Evolutionary conservation across 2,329 filamentous ascomycete species (phyloP), one percentile per base, ranked within the genome.

Genomic region (Alternaria incomplexa): DNA sequence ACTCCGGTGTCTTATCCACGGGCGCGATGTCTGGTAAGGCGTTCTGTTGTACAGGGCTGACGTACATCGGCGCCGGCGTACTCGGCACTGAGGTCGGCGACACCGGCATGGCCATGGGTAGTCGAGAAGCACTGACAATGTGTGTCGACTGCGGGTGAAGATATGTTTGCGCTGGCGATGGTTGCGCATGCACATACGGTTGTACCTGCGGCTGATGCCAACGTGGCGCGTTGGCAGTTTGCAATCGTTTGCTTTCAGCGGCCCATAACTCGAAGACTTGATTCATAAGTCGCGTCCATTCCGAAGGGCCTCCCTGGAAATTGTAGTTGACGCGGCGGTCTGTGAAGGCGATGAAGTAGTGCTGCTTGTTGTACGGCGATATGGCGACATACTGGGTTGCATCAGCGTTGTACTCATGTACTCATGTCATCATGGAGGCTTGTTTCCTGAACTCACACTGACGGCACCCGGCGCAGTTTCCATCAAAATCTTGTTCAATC

Each of bases 251-350:
- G 46, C 72, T 69, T 44, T 77, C 74, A 13, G 64, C 64, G 36
- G 71, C 69, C 77, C 76, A 78, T 20, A 72, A 58, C 8, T 64
- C 58, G 48, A 78, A 77, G 12, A 77, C 74, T 44, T 77, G 71
- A 2, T 72, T 72, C 71, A 78, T 78, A 20, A 76, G 75, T 44
- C 65, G 65, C 69, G 76, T 73, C 76, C 76, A 79, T 61, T 78
- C 73, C 13, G 68, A 60, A 7, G 73, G 73, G 1, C 67, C 71
- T 17, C 74, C 75, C 3, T 70, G 72, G 63, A 79, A 77, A 56
- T 75, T 73, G 65, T 78, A 79, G 52, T 76, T 73, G 57, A 79
- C 65, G 25, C 74, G 75, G 23, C 70, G 68, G 50, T 79, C 70
- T 8, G 60, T 66, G 54, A 77, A 78, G 1, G 75, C 76, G 32